Evolutionary conservation across 2,329 filamentous ascomycete species (phyloP).

Genomic region (Curvularia sp.): DNA sequence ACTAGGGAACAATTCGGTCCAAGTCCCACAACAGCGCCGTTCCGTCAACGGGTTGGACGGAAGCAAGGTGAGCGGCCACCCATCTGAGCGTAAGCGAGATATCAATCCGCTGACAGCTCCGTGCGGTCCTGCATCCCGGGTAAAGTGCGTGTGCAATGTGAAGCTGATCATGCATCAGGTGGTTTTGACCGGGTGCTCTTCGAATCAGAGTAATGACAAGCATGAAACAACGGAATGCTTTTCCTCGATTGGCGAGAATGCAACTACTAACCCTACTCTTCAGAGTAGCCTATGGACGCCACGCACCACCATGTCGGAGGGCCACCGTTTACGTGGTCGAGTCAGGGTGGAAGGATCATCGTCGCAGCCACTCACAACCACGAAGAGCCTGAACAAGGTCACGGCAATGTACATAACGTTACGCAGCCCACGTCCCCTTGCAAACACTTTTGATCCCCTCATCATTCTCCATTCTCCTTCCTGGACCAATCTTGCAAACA

Average conservation of each 20-base stretch:
- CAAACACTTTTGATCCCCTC: slow-evolving; percentile 4
- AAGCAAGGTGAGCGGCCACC: slow-evolving; percentile 22
- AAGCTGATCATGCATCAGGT: slow-evolving; percentile 24
- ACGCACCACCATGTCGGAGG: slow-evolving; percentile 18
- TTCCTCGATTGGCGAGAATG: slow-evolving; percentile 31
- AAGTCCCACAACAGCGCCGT: slow-evolving; percentile 9
- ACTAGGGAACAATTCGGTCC: background rate
- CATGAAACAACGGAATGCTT: slow-evolving; percentile 16
- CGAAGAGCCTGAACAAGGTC: slow-evolving; percentile 17
- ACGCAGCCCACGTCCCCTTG: slow-evolving; percentile 18
- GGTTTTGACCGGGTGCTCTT: slow-evolving; percentile 15
- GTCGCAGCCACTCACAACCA: slow-evolving; percentile 23
- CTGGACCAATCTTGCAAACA: background rate
- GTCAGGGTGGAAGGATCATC: slow-evolving; percentile 19
- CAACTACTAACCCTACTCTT: slow-evolving; percentile 31
- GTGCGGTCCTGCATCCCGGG: slow-evolving; percentile 42
- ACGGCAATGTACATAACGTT: slow-evolving; percentile 26
- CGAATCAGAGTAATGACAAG: slow-evolving; percentile 25
- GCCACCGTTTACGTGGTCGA: slow-evolving; percentile 20
- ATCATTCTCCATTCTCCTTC: background rate
- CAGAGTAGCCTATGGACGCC: slow-evolving; percentile 21
- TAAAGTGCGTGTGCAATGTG: slow-evolving; percentile 34
- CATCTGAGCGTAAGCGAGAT: slow-evolving; percentile 29
- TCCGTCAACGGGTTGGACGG: slow-evolving; percentile 13
- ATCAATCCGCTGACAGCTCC: slow-evolving; percentile 27